phyloP scores from a whole-genome alignment of 2,329 filamentous ascomycete species.

The Orbilia brochopaga region DNA sequence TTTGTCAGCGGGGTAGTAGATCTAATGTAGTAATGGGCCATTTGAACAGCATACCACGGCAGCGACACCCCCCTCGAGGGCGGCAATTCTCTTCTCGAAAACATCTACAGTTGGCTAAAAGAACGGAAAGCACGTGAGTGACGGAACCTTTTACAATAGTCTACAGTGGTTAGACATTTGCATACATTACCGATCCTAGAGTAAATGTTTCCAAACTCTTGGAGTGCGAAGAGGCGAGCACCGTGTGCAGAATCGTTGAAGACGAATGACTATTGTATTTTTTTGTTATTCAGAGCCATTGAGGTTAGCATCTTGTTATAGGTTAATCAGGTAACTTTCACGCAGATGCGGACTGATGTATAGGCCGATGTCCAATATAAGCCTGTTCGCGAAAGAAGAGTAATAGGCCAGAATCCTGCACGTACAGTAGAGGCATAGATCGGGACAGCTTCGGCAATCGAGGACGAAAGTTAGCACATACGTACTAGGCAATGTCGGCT shows the following conservation, averaged over 20 bases:
- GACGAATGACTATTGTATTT: constrained; percentile 78
- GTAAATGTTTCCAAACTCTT: constrained; percentile 98
- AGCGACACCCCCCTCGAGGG: constrained; percentile 87
- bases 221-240: constrained; percentile 91
- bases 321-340: no score
- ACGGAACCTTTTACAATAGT: not conserved
- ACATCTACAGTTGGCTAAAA: constrained; percentile 88
- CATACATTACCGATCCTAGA: constrained; percentile 90
- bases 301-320: constrained; percentile 24
- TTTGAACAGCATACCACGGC: constrained; percentile 63
- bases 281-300: constrained; percentile 56
- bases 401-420: constrained; percentile 30
- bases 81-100: constrained; percentile 95
- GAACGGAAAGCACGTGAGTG: constrained; percentile 16
- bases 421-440: constrained; percentile 88
- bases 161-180: constrained; percentile 30
- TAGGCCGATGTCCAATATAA: not conserved
- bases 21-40: no score
- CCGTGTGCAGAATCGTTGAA: constrained; percentile 98
- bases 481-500: not conserved
- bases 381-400: no score
- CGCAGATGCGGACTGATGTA: no score
- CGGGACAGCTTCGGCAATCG: constrained; percentile 73
- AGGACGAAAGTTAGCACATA: constrained; percentile 2
- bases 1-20: not conserved